Evolutionary conservation across 78 protist genomes (phyloP).

Genomic region (Dictyostelium intermedium): DNA sequence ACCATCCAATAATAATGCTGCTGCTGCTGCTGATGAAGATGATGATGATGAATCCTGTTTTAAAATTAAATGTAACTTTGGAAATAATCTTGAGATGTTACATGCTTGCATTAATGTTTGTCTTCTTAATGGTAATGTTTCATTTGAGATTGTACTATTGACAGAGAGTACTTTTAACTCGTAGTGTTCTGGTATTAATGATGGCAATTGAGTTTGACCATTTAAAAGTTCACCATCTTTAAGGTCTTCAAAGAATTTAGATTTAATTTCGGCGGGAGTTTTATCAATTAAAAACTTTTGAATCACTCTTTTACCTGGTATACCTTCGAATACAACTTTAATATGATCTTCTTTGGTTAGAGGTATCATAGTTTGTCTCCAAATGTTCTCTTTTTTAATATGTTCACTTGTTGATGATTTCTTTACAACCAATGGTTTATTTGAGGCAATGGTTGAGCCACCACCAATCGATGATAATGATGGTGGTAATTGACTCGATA

Average conservation of each 20-base stretch:
- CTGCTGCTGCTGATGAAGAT: not conserved
- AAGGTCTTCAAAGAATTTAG: slow-evolving; percentile 43
- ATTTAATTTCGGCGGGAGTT: slow-evolving; percentile 42
- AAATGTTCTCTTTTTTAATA: slow-evolving; percentile 1
- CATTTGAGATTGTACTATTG: slow-evolving; percentile 23
- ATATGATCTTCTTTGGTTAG: slow-evolving; percentile 49
- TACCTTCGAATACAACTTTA: slow-evolving; percentile 35
- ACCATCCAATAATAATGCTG: not conserved
- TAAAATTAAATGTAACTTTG: slow-evolving; percentile 20
- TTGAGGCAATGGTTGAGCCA: not conserved
- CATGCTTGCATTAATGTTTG: slow-evolving; percentile 75
- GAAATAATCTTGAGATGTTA: slow-evolving; percentile 50
- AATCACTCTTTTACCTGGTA: slow-evolving; percentile 52
- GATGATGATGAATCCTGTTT: not conserved
- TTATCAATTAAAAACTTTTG: slow-evolving; percentile 58
- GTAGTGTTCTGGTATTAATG: slow-evolving; percentile 6
- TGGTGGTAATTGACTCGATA: not conserved
- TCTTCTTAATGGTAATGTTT: slow-evolving; percentile 54
- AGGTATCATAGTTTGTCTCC: slow-evolving; percentile 42
- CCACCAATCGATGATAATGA: not conserved
- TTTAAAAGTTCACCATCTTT: not conserved
- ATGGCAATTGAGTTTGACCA: not conserved
- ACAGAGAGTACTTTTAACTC: slow-evolving; percentile 55
- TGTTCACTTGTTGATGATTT: not conserved
- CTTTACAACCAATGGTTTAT: slow-evolving; percentile 54